Conservation (phyloP, 139 green algal genomes). For the Marvania coccoides region DNA sequence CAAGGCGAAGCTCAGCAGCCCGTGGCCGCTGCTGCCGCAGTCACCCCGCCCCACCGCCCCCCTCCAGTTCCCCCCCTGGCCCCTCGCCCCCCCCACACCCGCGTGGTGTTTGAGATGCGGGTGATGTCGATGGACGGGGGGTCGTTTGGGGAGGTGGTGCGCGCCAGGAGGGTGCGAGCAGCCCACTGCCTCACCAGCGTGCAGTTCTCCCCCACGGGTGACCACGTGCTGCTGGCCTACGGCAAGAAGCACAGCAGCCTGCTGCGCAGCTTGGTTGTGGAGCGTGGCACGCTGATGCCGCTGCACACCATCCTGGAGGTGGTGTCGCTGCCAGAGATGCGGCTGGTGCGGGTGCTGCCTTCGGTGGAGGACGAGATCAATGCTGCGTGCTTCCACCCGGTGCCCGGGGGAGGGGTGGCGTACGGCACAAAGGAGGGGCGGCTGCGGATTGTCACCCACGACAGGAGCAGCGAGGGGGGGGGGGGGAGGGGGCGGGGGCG, state of each 20-base stretch:
- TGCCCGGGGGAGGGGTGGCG: slow-evolving; percentile 68
- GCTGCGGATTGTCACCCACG: slow-evolving; percentile 42
- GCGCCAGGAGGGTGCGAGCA: slow-evolving; percentile 58
- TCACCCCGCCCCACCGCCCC: neutral
- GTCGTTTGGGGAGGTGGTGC: slow-evolving; percentile 45
- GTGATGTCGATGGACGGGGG: slow-evolving; percentile 42
- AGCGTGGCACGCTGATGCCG: slow-evolving; percentile 47
- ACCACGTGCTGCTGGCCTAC: slow-evolving; percentile 86
- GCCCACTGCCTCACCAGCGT: slow-evolving; percentile 93
- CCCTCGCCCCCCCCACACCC: neutral
- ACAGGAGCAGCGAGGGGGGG: slow-evolving; percentile 6
- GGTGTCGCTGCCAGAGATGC: slow-evolving; percentile 51
- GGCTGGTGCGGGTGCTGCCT: slow-evolving; percentile 67
- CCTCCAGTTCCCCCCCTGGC: neutral
- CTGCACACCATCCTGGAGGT: slow-evolving; percentile 88
- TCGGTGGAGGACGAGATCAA: slow-evolving; percentile 87
- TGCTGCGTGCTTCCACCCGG: slow-evolving; percentile 74
- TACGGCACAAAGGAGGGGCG: slow-evolving; percentile 92
- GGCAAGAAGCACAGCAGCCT: slow-evolving; percentile 78
- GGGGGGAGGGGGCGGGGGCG: neutral
- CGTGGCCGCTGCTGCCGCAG: neutral
- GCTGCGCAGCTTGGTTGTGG: slow-evolving; percentile 63
- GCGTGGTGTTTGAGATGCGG: slow-evolving; percentile 66
- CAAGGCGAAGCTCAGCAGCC: neutral
- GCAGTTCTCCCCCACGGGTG: slow-evolving; percentile 76